Evolutionary conservation across 2,329 filamentous ascomycete species (phyloP), one percentile per base, ranked within the genome.

Genomic region (Cadophora luteo-olivacea): DNA sequence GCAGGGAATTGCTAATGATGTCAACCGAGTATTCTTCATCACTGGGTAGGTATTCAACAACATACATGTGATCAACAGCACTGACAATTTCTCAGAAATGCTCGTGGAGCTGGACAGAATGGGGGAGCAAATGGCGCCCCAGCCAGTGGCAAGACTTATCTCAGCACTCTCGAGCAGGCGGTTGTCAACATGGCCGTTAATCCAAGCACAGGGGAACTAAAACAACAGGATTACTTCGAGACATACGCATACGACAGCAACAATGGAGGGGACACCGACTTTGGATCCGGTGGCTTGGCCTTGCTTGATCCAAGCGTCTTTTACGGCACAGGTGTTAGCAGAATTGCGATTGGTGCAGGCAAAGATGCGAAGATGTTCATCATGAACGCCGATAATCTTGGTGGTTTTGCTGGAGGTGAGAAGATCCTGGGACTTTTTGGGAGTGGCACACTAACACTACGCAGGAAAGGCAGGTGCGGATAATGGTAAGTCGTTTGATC

Each of bases 341-440:
- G 64, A 22, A 55, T 69, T 22, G 68, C 64, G 9, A 29, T 69
- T 33, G 57, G 36, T 38, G 64, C 51, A 29, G 58, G 64, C 12
- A 69, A 69, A 58, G 64, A 48, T 36, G 64, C 64, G n/a, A 54
- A 32, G 2, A 33, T 69, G 48, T 67, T 61, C 25, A 48, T 69
- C 19, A 54, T 69, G 51, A 61, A 69, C 38, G 67, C 67, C 1
- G 64, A 69, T 49, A 66, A 69, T 8, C 58, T 69, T 58, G 67
- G 67, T 14, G 67, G 67, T 9, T 69, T 58, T 24, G 65, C 61
- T 19, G 54, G 54, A 32, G 67, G 67, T 38, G 9, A 57, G 19
- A 32, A 4, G 49, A n/a, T 55, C 24, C 3, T 1, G 3, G 12
- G 8, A 16, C 3, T 22, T 36, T 14, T 22, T 12, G 4, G 12